Percentiles rank a stretch among this genome's conserved stretches.
phyloP scores from a whole-genome alignment of 768 basidiomycete genomes.

The Lanmaoa pseudosensibilis region DNA sequence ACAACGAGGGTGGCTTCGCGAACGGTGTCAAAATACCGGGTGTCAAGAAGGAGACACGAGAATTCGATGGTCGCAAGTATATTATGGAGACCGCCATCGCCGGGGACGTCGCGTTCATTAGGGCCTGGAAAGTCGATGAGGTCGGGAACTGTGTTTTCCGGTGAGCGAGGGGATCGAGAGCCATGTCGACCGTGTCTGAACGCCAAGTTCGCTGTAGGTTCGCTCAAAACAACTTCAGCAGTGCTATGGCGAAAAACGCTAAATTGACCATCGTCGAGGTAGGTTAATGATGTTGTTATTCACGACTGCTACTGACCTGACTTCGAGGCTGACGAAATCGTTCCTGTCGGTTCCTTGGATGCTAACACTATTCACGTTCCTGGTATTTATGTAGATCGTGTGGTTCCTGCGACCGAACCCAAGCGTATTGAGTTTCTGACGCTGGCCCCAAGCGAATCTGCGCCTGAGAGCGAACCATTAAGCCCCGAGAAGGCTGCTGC shows the following conservation, averaged over 20 bases:
- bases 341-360: constrained; percentile 77
- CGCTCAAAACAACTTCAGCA: constrained; percentile 83
- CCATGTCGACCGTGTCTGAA: neutral
- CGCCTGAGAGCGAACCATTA: constrained; percentile 25
- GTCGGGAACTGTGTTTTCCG: constrained; percentile 90
- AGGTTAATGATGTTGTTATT: constrained; percentile 11
- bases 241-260: constrained; percentile 87
- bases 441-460: constrained; percentile 51
- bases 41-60: constrained; percentile 71
- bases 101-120: constrained; percentile 82
- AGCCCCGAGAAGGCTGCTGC: constrained; percentile 55
- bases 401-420: constrained; percentile 72
- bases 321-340: constrained; percentile 80
- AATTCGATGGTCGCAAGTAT: constrained; percentile 77
- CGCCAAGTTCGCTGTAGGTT: constrained; percentile 47
- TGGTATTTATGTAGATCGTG: constrained; percentile 86
- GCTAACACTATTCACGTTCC: constrained; percentile 82
- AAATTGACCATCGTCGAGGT: constrained; percentile 90
- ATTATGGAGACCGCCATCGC: constrained; percentile 78
- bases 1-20: constrained; percentile 71
- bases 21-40: constrained; percentile 72
- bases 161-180: constrained; percentile 36
- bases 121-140: constrained; percentile 92
- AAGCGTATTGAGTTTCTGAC: constrained; percentile 80
- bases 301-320: neutral